These are phyloP conservation scores for Gossypium arboreum DNA, from an alignment of 345 rosid species.

Conservation along the genomic window DNA sequence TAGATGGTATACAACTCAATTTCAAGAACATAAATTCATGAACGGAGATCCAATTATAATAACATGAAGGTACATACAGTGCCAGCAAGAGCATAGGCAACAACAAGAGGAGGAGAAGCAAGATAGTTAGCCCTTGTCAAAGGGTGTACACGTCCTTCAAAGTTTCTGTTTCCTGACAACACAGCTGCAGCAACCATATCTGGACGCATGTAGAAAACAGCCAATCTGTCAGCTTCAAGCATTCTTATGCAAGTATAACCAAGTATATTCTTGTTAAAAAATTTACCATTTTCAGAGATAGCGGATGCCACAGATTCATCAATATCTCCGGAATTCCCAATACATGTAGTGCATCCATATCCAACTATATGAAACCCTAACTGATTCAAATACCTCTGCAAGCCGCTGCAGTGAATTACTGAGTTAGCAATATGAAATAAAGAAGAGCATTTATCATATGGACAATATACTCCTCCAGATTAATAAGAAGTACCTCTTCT, in stretches of 20 bases:
- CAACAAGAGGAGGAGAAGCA: slow-evolving; percentile 91
- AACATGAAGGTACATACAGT: slow-evolving; percentile 40
- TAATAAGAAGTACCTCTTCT: slow-evolving; percentile 43
- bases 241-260: slow-evolving; percentile 16
- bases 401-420: slow-evolving; percentile 43
- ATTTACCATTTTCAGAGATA: slow-evolving; percentile 64
- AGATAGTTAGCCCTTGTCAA: slow-evolving; percentile 91
- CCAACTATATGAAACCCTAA: slow-evolving; percentile 83
- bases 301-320: slow-evolving; percentile 78
- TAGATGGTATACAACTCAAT: background rate
- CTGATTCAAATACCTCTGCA: slow-evolving; percentile 76
- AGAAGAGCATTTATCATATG: background rate
- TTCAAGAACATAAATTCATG: too few relatives aligned
- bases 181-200: slow-evolving; percentile 93
- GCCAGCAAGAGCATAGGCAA: slow-evolving; percentile 95
- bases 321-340: slow-evolving; percentile 90
- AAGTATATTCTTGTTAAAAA: background rate
- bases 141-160: slow-evolving; percentile 93
- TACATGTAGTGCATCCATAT: slow-evolving; percentile 95
- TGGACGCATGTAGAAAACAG: slow-evolving; percentile 24
- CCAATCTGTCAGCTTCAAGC: slow-evolving; percentile 10
- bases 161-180: slow-evolving; percentile 86
- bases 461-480: background rate
- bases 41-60: background rate
- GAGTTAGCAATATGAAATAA: slow-evolving; percentile 18